These are phyloP conservation scores for Letharia columbiana DNA, from an alignment of 495 filamentous ascomycete species.

Conservation along the genomic window DNA sequence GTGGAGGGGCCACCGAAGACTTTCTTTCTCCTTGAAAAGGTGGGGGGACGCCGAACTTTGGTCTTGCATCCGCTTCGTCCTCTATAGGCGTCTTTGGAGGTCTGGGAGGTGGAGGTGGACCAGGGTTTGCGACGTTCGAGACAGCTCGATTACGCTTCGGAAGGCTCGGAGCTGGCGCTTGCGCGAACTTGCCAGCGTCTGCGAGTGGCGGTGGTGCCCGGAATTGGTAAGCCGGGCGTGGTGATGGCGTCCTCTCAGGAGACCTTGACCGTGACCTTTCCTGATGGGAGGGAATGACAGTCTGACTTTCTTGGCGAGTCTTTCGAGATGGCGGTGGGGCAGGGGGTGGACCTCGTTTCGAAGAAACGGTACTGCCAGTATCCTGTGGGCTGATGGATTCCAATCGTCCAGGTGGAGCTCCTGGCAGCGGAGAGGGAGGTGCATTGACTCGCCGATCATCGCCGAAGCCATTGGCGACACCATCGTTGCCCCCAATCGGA, in stretches of 20 bases:
- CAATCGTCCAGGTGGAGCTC: slow-evolving; percentile 37
- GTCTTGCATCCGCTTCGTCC: slow-evolving; percentile 42
- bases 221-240: slow-evolving; percentile 44
- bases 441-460: slow-evolving; percentile 43
- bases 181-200: slow-evolving; percentile 74
- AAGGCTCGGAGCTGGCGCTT: slow-evolving; percentile 44
- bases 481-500: slow-evolving; percentile 24
- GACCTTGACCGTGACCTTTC: slow-evolving; percentile 43
- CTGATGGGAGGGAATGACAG: slow-evolving; percentile 41
- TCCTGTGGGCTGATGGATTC: slow-evolving; percentile 57
- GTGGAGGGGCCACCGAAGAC: slow-evolving; percentile 53
- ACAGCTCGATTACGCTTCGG: slow-evolving; percentile 48
- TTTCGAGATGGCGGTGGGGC: slow-evolving; percentile 79
- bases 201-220: slow-evolving; percentile 75
- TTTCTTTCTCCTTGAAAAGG: slow-evolving; percentile 66
- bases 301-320: slow-evolving; percentile 39
- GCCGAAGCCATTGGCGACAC: slow-evolving; percentile 20
- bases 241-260: slow-evolving; percentile 36
- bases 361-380: slow-evolving; percentile 53
- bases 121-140: slow-evolving; percentile 51
- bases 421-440: slow-evolving; percentile 50
- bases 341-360: slow-evolving; percentile 64
- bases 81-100: slow-evolving; percentile 82
- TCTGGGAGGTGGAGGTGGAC: slow-evolving; percentile 75
- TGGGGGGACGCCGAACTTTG: slow-evolving; percentile 71